Evolutionary conservation across 768 basidiomycete species (phyloP), one percentile per base, ranked within the genome.

Genomic region (Crepidotus variabilis): DNA sequence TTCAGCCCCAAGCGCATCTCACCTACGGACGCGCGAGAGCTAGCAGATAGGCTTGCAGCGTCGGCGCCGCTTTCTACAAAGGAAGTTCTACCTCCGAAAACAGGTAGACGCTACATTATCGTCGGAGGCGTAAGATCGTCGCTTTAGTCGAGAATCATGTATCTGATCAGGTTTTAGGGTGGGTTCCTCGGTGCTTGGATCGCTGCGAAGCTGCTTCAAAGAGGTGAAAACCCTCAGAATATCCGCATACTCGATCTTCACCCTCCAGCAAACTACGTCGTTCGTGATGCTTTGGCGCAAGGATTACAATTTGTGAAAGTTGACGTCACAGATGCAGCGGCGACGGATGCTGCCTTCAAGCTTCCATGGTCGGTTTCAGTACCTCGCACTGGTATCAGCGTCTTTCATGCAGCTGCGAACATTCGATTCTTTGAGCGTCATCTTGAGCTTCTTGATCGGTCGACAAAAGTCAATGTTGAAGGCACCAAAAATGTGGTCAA

Each of bases 101-200:
- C 90, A 0, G 88, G 87, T 18, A 77, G 89, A 54, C 76, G 84
- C 50, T 91, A 92, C 66, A 88, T 91, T 56, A 77, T 92, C 3
- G 78, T 88, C 35, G 90, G 90, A 54, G 89, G 90, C 59, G 81
- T 79, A 46, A 39, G 20, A 6, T 23, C 14, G 6, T 51, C 22
- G 47, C 10, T 55, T 20, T 28, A 51, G 39, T 47, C 8, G 10
- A 51, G 32, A 7, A 6, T 20, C 46, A 47, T 6, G 39, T 20
- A 13, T 28, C 24, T 58, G 32, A 47, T 43, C 32, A 14, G 18
- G 35, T 18, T 56, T 14, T 48, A 90, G 88, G 82, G 83, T 3
- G 89, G 89, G 0, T 90, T 90, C 57, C 69, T 90, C 2, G 89
- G 89, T 11, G 86, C 87, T 6, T 92, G 90, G 90, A 84, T 92